phyloP scores from a whole-genome alignment of 345 rosid species.

The Hevea brasiliensis region DNA sequence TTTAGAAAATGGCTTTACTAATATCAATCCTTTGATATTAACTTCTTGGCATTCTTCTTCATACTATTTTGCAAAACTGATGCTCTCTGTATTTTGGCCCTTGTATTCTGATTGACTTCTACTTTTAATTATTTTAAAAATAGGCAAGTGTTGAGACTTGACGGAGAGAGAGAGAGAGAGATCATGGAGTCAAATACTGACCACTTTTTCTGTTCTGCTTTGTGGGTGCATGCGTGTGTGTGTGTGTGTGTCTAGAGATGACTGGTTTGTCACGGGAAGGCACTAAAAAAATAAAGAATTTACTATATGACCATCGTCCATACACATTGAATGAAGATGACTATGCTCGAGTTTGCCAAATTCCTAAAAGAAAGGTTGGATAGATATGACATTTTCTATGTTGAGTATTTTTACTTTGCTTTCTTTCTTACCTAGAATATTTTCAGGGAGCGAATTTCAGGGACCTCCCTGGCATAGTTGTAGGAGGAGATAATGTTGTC shows the following conservation, averaged over 20 bases:
- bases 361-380: slow-evolving; percentile 83
- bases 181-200: background rate
- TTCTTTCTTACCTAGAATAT: slow-evolving; percentile 19
- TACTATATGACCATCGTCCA: slow-evolving; percentile 78
- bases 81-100: background rate
- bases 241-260: slow-evolving; percentile 46
- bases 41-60: background rate
- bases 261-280: slow-evolving; percentile 43
- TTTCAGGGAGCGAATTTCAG: slow-evolving; percentile 89
- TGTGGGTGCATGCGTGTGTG: too few relatives aligned
- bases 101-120: background rate
- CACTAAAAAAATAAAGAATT: slow-evolving; percentile 25
- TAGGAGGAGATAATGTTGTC: slow-evolving; percentile 64
- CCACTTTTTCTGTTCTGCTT: background rate
- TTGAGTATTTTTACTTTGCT: slow-evolving; percentile 7
- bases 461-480: slow-evolving; percentile 82
- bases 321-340: slow-evolving; percentile 50
- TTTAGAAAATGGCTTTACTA: background rate
- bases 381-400: background rate
- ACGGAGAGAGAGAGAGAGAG: background rate
- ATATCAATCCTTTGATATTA: background rate
- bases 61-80: background rate
- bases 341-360: slow-evolving; percentile 66
- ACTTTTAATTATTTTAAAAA: background rate
- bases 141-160: background rate